Evolutionary conservation across 1,284 basidiomycete species (phyloP), one percentile per base, ranked within the genome.

Genomic region (Boletus smithii): DNA sequence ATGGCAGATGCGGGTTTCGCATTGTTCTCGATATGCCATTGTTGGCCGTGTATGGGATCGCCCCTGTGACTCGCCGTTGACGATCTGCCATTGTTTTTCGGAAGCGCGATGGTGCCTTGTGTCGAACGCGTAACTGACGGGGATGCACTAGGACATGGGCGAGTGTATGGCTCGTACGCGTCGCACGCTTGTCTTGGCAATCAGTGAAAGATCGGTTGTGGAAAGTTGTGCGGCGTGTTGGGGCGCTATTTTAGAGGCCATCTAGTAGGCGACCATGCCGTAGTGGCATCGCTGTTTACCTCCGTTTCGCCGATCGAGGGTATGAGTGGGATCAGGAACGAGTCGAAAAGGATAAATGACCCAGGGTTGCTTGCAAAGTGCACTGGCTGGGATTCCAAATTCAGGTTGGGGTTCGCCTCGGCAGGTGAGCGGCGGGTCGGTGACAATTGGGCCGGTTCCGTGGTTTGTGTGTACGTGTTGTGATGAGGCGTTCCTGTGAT

Each of bases 201-300:
- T 77, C 26, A 56, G 63, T 7, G 75, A 77, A 48, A 63, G 72
- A 32, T 68, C 69, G 13, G 53, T 77, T n/a, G 59, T 76, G 18
- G 71, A 76, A 49, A 71, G 71, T 48, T 76, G 75, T 46, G 59
- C 53, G 22, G 63, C 61, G 8, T 45, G 55, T 4, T 77, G 76
- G 76, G 57, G 42, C 7, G 41, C 36, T 17, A 20, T 63, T 39
- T 27, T 55, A n/a, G n/a, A n/a, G n/a, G n/a, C n/a, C n/a, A n/a
- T n/a, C n/a, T n/a, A n/a, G n/a, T n/a, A n/a, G 23, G 9, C 2
- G n/a, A n/a, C 10, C 13, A 31, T 13, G 13, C 11, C 18, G 10
- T 22, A 8, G 11, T 18, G 6, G 20, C 20, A 20, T 20, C 39
- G 47, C 34, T 41, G 5, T 44, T 55, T 58, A 58, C 32, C 55